Base-by-base conservation (phyloP, 164 flowering plant genomes). In the Platanus orientalis region DNA sequence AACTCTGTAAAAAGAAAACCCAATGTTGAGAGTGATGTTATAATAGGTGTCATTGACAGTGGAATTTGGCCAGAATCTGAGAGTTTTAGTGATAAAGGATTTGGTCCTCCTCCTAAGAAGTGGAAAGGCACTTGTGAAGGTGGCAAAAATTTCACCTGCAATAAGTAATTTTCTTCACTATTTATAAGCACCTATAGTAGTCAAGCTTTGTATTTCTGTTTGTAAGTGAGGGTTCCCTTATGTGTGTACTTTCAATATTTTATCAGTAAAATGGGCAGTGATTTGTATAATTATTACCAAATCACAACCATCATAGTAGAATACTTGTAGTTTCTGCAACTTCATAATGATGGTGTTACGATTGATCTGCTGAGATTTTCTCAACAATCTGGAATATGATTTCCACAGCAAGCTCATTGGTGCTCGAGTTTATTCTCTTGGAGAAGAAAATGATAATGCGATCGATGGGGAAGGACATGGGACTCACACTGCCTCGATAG, bases 401-500 rank as follows among this genome's bases (percentile, higher is more conserved):
- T 32, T 32, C 9, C 9, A 32, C 71, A 88, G 88, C 26, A 85
- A 85, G 67, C 55, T 87, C 25, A 81, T 89, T 19, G 92, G 89
- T 62, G 92, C 89, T 1, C 32, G 62, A 58, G 80, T 53, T 69
- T 80, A 81, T 69, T 2, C 63, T 5, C 32, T 44, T 3, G 1
- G 5, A 7, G 32, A 20, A 0, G 84, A 76, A 11, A 13, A 73
- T 0, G 49, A 19, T 0, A 76, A 88, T 11, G 87, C 90, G 1
- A 76, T 84, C 62, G 89, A 85, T 47, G 10, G 77, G 4, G 59
- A 62, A 20, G 96, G 96, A 1, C 96, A 89, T 54, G 96, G 93
- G 6, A 77, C 78, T 5, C 96, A 85, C 70, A 80, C 83, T n/a
- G 78, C 93, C 25, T 87, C 91, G 0, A 87, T 83, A 1, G 87